Base-by-base conservation (phyloP, 805 yeast genomes). In the Cyberlindnera euphorbiae region DNA sequence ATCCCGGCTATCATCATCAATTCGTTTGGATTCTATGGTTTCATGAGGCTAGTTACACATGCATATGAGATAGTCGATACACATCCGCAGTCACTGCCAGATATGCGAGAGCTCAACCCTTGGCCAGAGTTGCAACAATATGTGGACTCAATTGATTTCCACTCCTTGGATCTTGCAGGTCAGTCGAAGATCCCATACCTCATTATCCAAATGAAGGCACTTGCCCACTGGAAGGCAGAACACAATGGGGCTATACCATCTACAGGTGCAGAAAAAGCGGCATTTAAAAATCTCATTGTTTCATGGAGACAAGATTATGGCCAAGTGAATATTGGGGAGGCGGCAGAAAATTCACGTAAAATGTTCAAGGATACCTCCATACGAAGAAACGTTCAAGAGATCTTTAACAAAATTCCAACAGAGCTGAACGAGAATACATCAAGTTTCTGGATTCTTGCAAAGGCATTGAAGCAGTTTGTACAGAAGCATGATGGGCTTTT, bases 141-240 rank as follows among this genome's bases (percentile, higher is more conserved):
- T 45, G 66, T 73, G 12, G 72, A 75, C 32, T 56, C 73, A 1
- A 62, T 78, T 30, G 75, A 79, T 36, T 45, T 82, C 10, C 63
- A 64, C 1, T 21, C 42, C 0, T 40, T 80, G 26, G 70, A 66
- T 31, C 51, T 53, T n/a, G 55, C 47, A n/a, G 44, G 50, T 5
- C 67, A 71, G 38, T 73, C 85, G 0, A 79, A 80, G 46, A 67
- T 85, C 8, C 96, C 97, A 1, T 86, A 71, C 49, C 64, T 79
- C 13, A 67, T 82, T 1, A 60, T 87, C 2, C 64, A 82, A 27
- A 62, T 78, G 23, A 77, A 79, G 49, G 76, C 77, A 8, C 51
- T 73, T 30, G 64, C 66, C 19, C 35, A 46, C 8, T 76, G 79
- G 73, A 40, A 42, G 30, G 22, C 13, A 2, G 35, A 39, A 16